Percentiles rank a stretch among this genome's conserved stretches.
Evolutionary conservation across 225 moss, liverwort and hornwort species (phyloP).

Genomic region (Pseudisothecium myosuroides): DNA sequence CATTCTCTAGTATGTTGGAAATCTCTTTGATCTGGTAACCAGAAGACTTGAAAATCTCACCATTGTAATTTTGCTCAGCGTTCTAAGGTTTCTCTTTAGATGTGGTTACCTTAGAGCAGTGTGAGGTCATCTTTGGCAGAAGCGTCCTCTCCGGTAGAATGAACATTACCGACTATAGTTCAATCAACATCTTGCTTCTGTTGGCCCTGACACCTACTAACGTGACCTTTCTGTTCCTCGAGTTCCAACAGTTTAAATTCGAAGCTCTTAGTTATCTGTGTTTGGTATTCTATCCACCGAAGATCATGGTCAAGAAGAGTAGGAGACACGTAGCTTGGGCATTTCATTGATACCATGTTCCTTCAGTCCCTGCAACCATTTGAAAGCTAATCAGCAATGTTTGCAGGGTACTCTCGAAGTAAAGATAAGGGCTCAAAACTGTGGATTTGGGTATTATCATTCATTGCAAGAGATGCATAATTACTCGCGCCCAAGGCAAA

Average conservation of each 20-base stretch:
- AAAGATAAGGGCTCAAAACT: neutral
- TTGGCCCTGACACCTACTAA: neutral
- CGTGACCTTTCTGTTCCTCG: neutral
- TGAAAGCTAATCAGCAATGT: neutral
- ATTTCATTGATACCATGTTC: neutral
- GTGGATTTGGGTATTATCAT: neutral
- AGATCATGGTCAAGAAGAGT: neutral
- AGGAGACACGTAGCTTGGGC: neutral
- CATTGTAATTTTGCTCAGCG: neutral
- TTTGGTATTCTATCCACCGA: neutral
- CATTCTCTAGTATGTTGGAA: neutral
- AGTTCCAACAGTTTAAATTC: neutral
- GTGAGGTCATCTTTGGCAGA: neutral
- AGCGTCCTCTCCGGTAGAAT: neutral
- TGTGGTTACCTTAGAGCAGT: neutral
- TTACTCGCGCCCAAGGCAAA: neutral
- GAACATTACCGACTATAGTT: neutral
- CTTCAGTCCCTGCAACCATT: neutral
- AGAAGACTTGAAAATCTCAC: neutral
- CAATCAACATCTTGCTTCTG: neutral
- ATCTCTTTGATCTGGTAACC: neutral
- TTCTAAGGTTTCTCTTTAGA: neutral
- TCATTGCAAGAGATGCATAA: neutral
- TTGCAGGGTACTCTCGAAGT: neutral
- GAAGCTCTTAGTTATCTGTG: neutral